A percentile compares a stretch with the other conserved stretches of the same genome.
Evolutionary conservation across 1,284 basidiomycete genomes (phyloP).

Genomic region (Thecaphora frezii): DNA sequence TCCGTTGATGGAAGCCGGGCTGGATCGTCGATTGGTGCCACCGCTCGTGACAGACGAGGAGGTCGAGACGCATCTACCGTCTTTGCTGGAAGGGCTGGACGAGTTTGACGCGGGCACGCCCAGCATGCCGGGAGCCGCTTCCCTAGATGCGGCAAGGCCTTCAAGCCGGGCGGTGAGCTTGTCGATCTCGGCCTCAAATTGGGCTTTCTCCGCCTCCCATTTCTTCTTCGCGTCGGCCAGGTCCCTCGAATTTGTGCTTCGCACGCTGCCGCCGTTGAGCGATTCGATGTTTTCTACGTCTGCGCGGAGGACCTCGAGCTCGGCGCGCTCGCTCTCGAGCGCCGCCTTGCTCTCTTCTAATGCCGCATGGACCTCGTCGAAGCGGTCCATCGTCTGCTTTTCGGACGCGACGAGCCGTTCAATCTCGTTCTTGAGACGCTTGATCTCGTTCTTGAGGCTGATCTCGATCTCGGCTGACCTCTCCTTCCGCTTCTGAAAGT

Average conservation of each 20-base stretch:
- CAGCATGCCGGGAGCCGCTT: not conserved
- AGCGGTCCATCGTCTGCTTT: slow-evolving; percentile 60
- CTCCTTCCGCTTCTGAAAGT: slow-evolving; percentile 64
- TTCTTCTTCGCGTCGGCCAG: slow-evolving; percentile 20
- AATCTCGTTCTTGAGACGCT: slow-evolving; percentile 66
- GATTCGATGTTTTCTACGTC: slow-evolving; percentile 62
- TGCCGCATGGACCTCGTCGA: slow-evolving; percentile 70
- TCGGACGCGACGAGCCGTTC: slow-evolving; percentile 69
- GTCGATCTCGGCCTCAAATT: slow-evolving; percentile 62
- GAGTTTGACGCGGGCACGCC: not conserved
- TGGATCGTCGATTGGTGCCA: slow-evolving; percentile 10
- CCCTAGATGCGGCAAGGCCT: too few relatives aligned
- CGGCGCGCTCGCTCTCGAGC: slow-evolving; percentile 85
- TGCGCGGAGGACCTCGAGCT: slow-evolving; percentile 78
- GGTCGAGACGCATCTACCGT: not conserved
- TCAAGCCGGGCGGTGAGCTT: slow-evolving; percentile 63
- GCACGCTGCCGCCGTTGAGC: slow-evolving; percentile 24
- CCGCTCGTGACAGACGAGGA: slow-evolving; percentile 5
- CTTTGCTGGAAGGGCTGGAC: not conserved
- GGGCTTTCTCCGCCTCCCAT: slow-evolving; percentile 30
- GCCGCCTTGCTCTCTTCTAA: slow-evolving; percentile 83
- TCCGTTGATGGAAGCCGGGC: slow-evolving; percentile 58
- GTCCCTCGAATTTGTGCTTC: slow-evolving; percentile 7
- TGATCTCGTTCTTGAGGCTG: slow-evolving; percentile 42
- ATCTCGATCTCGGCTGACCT: slow-evolving; percentile 72